phyloP scores from a whole-genome alignment of 2,329 filamentous ascomycete genomes.

The Ophiostoma montium region DNA sequence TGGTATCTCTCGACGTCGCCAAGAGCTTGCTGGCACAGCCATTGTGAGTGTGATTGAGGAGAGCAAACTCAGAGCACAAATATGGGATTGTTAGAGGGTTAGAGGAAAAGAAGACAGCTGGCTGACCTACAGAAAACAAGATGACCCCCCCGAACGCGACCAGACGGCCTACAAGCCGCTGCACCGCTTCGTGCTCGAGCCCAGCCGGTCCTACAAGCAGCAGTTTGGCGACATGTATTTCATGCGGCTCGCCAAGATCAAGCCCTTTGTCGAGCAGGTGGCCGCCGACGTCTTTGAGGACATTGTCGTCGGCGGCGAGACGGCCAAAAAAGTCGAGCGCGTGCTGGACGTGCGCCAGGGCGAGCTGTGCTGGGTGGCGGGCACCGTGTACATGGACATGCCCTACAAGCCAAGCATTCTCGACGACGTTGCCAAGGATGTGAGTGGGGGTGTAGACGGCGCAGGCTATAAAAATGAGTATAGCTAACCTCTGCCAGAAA shows the following conservation, averaged over 20 bases:
- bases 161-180: constrained; percentile 56
- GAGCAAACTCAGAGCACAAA: too few species aligned
- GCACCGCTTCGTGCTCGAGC: constrained; percentile 58
- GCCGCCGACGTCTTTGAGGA: constrained; percentile 65
- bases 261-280: constrained; percentile 62
- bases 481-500: not conserved
- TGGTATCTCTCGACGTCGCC: constrained; percentile 31
- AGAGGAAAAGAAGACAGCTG: not conserved
- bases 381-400: constrained; percentile 97
- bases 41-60: constrained; percentile 25
- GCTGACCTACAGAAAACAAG: constrained; percentile 19
- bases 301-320: constrained; percentile 62
- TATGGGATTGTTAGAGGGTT: too few species aligned
- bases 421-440: constrained; percentile 87
- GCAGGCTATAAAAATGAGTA: not conserved
- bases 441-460: constrained; percentile 30
- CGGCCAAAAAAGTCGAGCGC: constrained; percentile 62
- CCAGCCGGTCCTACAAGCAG: constrained; percentile 67
- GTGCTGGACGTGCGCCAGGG: constrained; percentile 94
- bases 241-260: constrained; percentile 73
- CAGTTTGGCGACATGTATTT: constrained; percentile 99
- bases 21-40: constrained; percentile 32
- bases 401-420: constrained; percentile 88
- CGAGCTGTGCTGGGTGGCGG: constrained; percentile 85
- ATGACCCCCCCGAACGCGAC: constrained; percentile 32